Base-by-base conservation (phyloP, 495 filamentous ascomycete species). In the Aspergillus bridgeri region DNA sequence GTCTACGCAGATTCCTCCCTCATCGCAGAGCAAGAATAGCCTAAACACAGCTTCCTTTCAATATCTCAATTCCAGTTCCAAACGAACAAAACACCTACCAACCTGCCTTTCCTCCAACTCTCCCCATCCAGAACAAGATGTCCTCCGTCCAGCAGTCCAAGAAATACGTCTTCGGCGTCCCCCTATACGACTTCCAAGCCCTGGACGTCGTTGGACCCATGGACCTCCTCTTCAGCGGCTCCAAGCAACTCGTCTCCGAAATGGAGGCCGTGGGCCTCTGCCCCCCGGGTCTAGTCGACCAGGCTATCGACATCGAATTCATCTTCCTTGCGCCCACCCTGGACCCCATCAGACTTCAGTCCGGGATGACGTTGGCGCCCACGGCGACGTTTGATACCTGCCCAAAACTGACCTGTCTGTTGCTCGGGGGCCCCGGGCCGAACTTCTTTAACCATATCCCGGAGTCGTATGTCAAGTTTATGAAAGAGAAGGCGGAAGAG, bases 151-250 rank as follows among this genome's bases (percentile, higher is more conserved):
- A 9, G 11, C 6, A 38, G 3, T 2, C 33, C 33, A 38, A 38
- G 33, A 38, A 38, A 11, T 38, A 38, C 33, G 13, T 15, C 33
- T 9, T 54, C 23, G 48, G 23, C 18, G 8, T 50, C 23, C 23
- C 29, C 13, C 48, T 50, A 23, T 50, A 50, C 48, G 5, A 50
- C 48, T 50, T 50, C 23, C 48, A 50, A 19, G 23, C 19, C 48
- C 23, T 50, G 15, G 22, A 50, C 23, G 23, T 50, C 9, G 48
- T 29, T 13, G 48, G 48, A 18, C 48, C 48, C 6, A 29, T 50
- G 7, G 48, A 50, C 48, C 17, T 50, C 48, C 6, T 50, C 47
- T 6, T 15, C 5, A 9, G 23, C 9, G 11, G 13, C 0, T 50
- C 48, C 1, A 27, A 29, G 0, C 6, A 15, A 1, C 18, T 50